These are phyloP conservation scores for Hemisphaericaspora lyxosophila DNA, from an alignment of 1,139 yeast species.

Conservation along the genomic window DNA sequence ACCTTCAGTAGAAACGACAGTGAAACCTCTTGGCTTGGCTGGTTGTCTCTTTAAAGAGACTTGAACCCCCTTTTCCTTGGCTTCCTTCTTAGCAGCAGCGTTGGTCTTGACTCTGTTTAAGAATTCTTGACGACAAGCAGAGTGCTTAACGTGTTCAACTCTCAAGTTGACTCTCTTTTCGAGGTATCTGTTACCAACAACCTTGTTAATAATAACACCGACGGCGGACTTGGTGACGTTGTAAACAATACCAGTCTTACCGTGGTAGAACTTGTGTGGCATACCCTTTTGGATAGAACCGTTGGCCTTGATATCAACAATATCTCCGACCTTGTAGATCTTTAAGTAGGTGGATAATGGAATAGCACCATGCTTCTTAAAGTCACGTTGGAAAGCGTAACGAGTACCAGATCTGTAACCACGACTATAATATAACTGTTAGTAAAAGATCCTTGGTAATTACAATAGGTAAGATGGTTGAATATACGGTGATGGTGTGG, in stretches of 20 bases:
- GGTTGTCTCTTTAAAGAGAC: slow-evolving; percentile 98
- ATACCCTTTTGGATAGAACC: slow-evolving; percentile 99
- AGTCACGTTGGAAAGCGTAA: slow-evolving; percentile 99
- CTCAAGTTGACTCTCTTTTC: slow-evolving; percentile 99
- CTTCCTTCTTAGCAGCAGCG: slow-evolving; percentile 92
- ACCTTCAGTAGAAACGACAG: slow-evolving; percentile 73
- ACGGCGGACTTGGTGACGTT: slow-evolving; percentile 98
- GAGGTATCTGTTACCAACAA: slow-evolving; percentile 98
- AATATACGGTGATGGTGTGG: too few species aligned
- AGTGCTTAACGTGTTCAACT: slow-evolving; percentile 98
- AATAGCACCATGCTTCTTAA: slow-evolving; percentile 95
- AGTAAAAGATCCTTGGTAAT: background rate
- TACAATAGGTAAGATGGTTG: background rate
- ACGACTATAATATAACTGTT: slow-evolving; percentile 55
- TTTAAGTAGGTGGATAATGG: slow-evolving; percentile 96
- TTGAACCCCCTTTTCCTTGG: slow-evolving; percentile 90
- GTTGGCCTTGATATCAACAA: slow-evolving; percentile 98
- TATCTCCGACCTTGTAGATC: slow-evolving; percentile 98
- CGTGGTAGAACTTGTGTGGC: slow-evolving; percentile 99
- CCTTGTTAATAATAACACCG: slow-evolving; percentile 97
- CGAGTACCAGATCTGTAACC: slow-evolving; percentile 99
- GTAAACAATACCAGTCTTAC: slow-evolving; percentile 99
- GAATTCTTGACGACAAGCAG: slow-evolving; percentile 99
- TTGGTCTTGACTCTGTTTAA: slow-evolving; percentile 96
- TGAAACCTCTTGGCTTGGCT: slow-evolving; percentile 93